Evolutionary conservation across 176 grass and related monocot species (phyloP), one percentile per base, ranked within the genome.

Genomic region (Poa annua): DNA sequence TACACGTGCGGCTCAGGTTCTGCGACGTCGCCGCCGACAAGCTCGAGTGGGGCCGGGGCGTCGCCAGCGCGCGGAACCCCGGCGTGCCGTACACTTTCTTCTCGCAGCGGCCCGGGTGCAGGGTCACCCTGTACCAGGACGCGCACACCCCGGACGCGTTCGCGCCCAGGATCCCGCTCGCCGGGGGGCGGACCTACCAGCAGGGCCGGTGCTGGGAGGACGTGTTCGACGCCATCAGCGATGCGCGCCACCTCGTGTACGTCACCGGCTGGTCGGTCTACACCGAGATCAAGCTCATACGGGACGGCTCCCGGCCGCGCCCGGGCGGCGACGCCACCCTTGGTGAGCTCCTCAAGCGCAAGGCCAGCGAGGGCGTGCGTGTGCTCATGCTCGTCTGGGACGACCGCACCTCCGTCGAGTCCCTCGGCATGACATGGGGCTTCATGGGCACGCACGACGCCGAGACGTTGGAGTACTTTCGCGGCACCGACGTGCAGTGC

Each of bases 371-470:
- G 42, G 96, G 92, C 24, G 92, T 98, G 25, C 73, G 82, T 26
- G 90, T 95, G 60, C 85, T 98, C 26, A 82, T 98, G 90, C 90
- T 98, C 7, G 92, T 98, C 55, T 95, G 96, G 96, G 92, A 98
- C 63, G 96, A 98, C 57, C 93, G 92, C 78, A 91, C 88, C 84
- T 98, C 96, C n/a, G 66, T 91, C 16, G 90, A 89, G 44, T 79
- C 85, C 8, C 44, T 92, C 1, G 82, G 87, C 47, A 85, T 91
- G 75, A 95, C 73, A 24, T 86, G 85, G 84, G 96, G 96, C 6
- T 77, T 74, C 65, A 95, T 98, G 96, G 62, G 72, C 25, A 98
- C 96, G 51, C 92, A 98, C 63, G 90, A 98, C 72, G 86, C 88
- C 79, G 90, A 93, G 77, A 98, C 96, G 42, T 48, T 20, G 10